A percentile compares a stretch with the other conserved stretches of the same genome.
Evolutionary conservation across 352 stramenopile genomes (phyloP).

Genomic region (Phytophthora megakarya): DNA sequence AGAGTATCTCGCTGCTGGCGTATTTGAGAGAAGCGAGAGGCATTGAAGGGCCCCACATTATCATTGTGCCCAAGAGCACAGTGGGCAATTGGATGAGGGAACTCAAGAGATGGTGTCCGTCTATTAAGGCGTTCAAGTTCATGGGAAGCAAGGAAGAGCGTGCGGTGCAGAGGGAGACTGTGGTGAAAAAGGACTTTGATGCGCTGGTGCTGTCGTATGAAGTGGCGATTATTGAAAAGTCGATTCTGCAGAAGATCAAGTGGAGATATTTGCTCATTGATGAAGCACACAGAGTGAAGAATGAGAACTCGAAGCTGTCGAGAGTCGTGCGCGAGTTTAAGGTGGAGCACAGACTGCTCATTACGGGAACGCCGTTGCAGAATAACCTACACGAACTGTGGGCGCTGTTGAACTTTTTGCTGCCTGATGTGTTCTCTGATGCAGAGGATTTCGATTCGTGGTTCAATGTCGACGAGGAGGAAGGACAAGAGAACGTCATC

Average conservation of each 20-base stretch:
- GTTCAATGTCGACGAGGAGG: constrained; percentile 98
- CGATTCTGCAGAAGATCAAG: constrained; percentile 92
- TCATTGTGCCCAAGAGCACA: constrained; percentile 98
- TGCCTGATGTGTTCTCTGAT: constrained; percentile 93
- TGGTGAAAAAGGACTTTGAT: constrained; percentile 90
- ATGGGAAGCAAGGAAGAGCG: constrained; percentile 96
- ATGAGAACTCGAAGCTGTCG: constrained; percentile 93
- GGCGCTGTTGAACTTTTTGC: constrained; percentile 99
- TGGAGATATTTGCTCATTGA: constrained; percentile 99
- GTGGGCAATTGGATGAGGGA: constrained; percentile 99
- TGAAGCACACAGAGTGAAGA: constrained; percentile 99
- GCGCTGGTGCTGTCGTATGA: constrained; percentile 93
- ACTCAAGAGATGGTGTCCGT: constrained; percentile 96
- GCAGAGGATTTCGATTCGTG: constrained; percentile 99
- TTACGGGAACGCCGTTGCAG: constrained; percentile 98
- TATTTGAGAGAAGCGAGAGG: constrained; percentile 94
- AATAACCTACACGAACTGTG: constrained; percentile 99
- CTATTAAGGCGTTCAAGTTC: constrained; percentile 94
- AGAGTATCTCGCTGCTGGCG: constrained; percentile 97
- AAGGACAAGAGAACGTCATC: constrained; percentile 96
- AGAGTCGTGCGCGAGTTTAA: constrained; percentile 88
- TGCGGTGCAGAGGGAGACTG: constrained; percentile 89
- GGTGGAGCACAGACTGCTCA: constrained; percentile 94
- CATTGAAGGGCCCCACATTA: constrained; percentile 97
- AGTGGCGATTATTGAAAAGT: constrained; percentile 95